Base-by-base conservation (phyloP, 306 rosid species). In the Vachellia collinsii region DNA sequence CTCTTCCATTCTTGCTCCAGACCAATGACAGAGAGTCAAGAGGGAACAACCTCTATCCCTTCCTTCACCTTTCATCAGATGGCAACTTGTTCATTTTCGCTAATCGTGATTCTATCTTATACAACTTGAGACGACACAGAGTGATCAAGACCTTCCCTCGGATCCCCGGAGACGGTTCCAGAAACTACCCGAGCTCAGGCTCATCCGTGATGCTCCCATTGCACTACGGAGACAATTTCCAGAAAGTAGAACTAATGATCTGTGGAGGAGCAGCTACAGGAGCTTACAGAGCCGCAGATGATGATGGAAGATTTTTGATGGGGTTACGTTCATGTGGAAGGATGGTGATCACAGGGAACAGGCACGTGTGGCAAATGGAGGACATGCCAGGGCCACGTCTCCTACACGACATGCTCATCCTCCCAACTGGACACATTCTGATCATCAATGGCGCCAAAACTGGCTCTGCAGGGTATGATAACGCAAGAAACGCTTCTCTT, bases 131-230 rank as follows among this genome's bases (percentile, higher is more conserved):
- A 69, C 66, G 61, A 9, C 86, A 92, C 83, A 77, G 8, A 58
- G 95, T 92, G 23, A 80, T 92, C 66, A 93, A 90, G 84, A 83
- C 84, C 17, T 94, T 87, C 70, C 98, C 98, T 37, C 59, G 86
- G 41, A 92, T 94, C 13, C 94, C 97, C 0, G 94, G 94, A 0
- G 36, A 65, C 0, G 97, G 94, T 7, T 86, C 93, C 0, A 86
- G 97, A 77, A 94, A 89, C 79, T 92, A 92, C 67, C 97, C 97
- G 0, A 89, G 94, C 76, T 85, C 97, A 0, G 97, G 97, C 54
- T 94, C 98, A 0, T 92, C 97, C 0, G 94, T 86, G 68, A 22
- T 94, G 13, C 97, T 94, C 36, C 98, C 98, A 2, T 75, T 94
- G 11, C 88, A 91, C 64, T 91, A 94, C 64, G 48, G 38, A 77